Evolutionary conservation across 306 rosid species (phyloP).

Genomic region (Styphnolobium japonicum): DNA sequence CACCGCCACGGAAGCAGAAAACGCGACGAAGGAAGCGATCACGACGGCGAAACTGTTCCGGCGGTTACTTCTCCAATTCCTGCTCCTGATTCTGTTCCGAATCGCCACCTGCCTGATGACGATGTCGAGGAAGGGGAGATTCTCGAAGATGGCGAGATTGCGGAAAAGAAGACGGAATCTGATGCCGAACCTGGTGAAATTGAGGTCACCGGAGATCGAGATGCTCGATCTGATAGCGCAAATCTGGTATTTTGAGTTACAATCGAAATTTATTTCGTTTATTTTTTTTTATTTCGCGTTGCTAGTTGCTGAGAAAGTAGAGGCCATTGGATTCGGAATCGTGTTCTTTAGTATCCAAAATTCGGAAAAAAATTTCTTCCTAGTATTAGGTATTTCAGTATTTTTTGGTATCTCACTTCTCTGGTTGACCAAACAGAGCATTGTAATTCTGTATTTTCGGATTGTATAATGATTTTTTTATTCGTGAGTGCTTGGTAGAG

Average conservation of each 20-base stretch:
- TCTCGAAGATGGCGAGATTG: slow-evolving; percentile 50
- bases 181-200: slow-evolving; percentile 44
- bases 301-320: slow-evolving; percentile 30
- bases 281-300: not conserved
- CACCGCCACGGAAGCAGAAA: slow-evolving; percentile 53
- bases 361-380: not conserved
- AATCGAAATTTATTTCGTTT: not conserved
- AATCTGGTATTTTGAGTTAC: slow-evolving; percentile 57
- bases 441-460: not conserved
- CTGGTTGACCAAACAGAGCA: slow-evolving; percentile 24
- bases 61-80: slow-evolving; percentile 16
- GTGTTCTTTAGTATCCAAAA: not conserved
- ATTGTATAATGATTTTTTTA: slow-evolving; percentile 29
- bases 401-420: not conserved
- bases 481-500: slow-evolving; percentile 66
- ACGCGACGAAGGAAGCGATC: slow-evolving; percentile 36
- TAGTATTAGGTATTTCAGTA: not conserved
- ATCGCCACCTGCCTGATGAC: slow-evolving; percentile 28
- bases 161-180: slow-evolving; percentile 15
- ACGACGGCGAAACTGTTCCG: slow-evolving; percentile 28
- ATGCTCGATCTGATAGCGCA: slow-evolving; percentile 25
- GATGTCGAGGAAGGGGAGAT: slow-evolving; percentile 85
- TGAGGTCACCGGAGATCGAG: slow-evolving; percentile 22
- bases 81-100: not conserved
- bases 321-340: not conserved